Evolutionary conservation across 352 stramenopile species (phyloP).

Genomic region (Globisporangium perplexum): DNA sequence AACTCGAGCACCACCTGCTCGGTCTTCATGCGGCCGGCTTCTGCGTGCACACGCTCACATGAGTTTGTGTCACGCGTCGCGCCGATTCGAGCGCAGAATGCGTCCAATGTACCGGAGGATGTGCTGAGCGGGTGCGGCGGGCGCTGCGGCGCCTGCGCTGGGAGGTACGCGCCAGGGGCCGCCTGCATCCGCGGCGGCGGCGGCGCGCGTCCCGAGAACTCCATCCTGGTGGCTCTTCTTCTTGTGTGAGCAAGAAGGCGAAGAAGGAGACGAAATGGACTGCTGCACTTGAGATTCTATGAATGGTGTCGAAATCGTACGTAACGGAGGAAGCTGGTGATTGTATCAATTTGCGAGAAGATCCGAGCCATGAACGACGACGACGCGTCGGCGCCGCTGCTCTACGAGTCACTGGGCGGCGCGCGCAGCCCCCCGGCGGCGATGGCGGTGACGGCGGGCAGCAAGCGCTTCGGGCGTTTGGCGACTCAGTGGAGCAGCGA

Average conservation of each 20-base stretch:
- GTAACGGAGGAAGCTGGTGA: no score
- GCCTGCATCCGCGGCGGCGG: no score
- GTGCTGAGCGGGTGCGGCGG: neutral
- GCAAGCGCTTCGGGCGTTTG: slow-evolving; percentile 5
- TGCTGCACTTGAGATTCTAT: no score
- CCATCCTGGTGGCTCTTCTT: no score
- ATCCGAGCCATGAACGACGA: no score
- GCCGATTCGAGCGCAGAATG: neutral
- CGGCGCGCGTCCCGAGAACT: no score
- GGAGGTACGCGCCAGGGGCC: neutral
- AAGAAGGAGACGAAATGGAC: no score
- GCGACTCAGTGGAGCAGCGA: slow-evolving; percentile 10
- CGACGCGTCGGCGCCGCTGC: slow-evolving; percentile 34
- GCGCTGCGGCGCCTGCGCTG: neutral
- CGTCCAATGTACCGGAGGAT: neutral
- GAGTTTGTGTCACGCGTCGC: no score
- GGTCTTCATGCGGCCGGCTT: slow-evolving; percentile 65
- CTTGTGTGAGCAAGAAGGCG: no score
- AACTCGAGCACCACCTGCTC: slow-evolving; percentile 85
- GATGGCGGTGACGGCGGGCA: slow-evolving; percentile 1
- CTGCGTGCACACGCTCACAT: neutral
- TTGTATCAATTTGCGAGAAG: no score
- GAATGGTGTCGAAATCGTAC: no score
- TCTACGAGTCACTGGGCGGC: slow-evolving; percentile 24
- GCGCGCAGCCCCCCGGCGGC: neutral